Percentiles rank a stretch among this genome's conserved stretches.
Conservation (phyloP, 805 yeast species). For the Starmera caribaea region DNA sequence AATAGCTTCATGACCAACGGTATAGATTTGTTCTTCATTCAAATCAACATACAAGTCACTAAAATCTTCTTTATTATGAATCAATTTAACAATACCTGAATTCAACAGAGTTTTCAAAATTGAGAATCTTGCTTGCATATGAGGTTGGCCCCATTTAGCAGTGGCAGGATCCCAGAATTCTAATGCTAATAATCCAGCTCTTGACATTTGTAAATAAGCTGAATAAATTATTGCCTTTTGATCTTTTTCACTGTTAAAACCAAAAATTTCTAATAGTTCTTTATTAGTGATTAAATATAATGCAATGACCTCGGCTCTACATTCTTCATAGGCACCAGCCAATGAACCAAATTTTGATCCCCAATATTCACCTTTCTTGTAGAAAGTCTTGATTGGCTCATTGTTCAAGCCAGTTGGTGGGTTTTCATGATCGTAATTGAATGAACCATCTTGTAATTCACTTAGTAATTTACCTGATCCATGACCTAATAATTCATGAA, state of each 20-base stretch:
- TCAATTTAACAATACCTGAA: constrained; percentile 51
- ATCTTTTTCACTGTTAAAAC: constrained; percentile 43
- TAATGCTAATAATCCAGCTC: constrained; percentile 77
- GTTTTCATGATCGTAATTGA: constrained; percentile 57
- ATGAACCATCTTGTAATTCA: constrained; percentile 50
- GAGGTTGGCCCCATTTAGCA: constrained; percentile 89
- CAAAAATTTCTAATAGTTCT: constrained; percentile 64
- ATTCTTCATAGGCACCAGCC: constrained; percentile 87
- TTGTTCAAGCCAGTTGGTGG: constrained; percentile 58
- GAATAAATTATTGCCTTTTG: constrained; percentile 57
- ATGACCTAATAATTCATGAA: constrained; percentile 86
- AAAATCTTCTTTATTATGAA: constrained; percentile 34
- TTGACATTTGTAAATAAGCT: constrained; percentile 73
- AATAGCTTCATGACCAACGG: constrained; percentile 65
- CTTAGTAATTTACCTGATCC: constrained; percentile 78
- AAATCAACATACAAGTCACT: constrained; percentile 53
- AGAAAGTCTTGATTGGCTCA: constrained; percentile 56
- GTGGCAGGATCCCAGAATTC: constrained; percentile 83
- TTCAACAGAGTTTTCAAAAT: constrained; percentile 67
- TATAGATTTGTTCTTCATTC: constrained; percentile 52
- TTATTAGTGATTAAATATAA: constrained; percentile 66
- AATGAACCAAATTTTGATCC: constrained; percentile 73
- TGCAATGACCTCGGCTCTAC: constrained; percentile 88
- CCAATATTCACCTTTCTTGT: constrained; percentile 83
- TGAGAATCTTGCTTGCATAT: constrained; percentile 87